A percentile compares a stretch with the other conserved stretches of the same genome.
Conservation (phyloP, 208 protist species). For the Plasmodiophora brassicae region DNA sequence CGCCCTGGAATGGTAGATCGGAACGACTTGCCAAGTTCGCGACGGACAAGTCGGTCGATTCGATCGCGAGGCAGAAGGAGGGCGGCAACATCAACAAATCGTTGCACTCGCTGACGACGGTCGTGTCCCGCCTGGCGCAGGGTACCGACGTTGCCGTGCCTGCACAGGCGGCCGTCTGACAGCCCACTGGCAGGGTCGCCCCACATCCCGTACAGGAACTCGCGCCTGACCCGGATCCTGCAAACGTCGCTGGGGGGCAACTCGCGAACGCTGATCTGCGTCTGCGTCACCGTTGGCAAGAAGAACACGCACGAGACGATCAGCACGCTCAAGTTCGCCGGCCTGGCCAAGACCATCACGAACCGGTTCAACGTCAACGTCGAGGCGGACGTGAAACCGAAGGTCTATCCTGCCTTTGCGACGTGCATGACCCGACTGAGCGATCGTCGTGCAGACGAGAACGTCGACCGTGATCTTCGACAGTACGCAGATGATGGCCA, state of each 20-base stretch:
- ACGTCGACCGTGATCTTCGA: too few species aligned
- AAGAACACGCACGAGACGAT: slow-evolving; percentile 33
- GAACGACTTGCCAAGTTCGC: not conserved
- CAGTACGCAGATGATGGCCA: too few species aligned
- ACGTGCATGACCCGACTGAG: too few species aligned
- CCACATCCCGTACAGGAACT: slow-evolving; percentile 28
- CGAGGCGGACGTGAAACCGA: not conserved
- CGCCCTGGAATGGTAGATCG: not conserved
- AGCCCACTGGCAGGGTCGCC: not conserved
- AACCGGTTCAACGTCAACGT: not conserved
- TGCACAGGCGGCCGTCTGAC: too few species aligned
- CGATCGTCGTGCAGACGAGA: too few species aligned
- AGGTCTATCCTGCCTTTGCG: too few species aligned
- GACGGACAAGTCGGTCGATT: not conserved
- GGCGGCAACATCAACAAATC: slow-evolving; percentile 21
- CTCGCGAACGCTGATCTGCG: not conserved
- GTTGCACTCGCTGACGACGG: not conserved
- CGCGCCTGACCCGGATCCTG: slow-evolving; percentile 2
- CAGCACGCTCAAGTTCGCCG: slow-evolving; percentile 27
- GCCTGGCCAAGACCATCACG: not conserved
- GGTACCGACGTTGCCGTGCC: too few species aligned
- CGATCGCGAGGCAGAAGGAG: slow-evolving; percentile 9
- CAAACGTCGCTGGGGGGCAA: slow-evolving; percentile 2
- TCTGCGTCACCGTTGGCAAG: not conserved
- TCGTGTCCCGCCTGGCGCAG: not conserved